Base-by-base conservation (phyloP, 2,329 filamentous ascomycete species). In the Colletotrichum somersetense region DNA sequence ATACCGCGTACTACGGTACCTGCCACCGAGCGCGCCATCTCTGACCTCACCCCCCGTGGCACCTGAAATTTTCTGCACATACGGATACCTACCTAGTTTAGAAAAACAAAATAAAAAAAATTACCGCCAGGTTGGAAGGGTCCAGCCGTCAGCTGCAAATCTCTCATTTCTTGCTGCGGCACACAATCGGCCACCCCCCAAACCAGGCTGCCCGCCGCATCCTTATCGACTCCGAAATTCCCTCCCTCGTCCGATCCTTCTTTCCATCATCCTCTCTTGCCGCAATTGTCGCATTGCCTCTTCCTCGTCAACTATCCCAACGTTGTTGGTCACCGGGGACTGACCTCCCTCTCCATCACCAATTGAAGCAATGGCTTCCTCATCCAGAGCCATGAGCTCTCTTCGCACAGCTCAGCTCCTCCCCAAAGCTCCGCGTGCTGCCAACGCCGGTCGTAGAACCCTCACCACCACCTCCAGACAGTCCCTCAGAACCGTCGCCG, bases 291-390 rank as follows among this genome's bases (percentile, higher is more conserved):
- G 66, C 68, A 65, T 69, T 66, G 53, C 62, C 23, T 46, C 33
- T 63, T 57, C 67, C 55, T 68, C 57, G 57, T 62, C 66, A 63
- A 38, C 52, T 35, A 62, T 48, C 55, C 44, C 52, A 52, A n/a
- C 53, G 5, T 42, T 42, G 64, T 58, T 55, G 59, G 57, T 65
- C 59, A 62, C n/a, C 52, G 61, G 70, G 62, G 66, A 67, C 61
- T 61, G 48, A 42, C 61, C 62, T 53, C 44, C 59, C 55, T 57
- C 52, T 55, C 69, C 74, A 66, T 73, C 74, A 70, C 73, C 76
- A 72, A 75, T 66, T 63, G 72, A 74, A 77, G 76, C 79, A 77
- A 87, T 87, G 85, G 84, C 85, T 80, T 84, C 84, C 74, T 81
- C 83, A 73, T 78, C 83, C 69, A 82, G 84, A 81, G 81, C 84